These are phyloP conservation scores for Pythium phragmitis DNA, from an alignment of 352 stramenopile genomes.

Conservation along the genomic window DNA sequence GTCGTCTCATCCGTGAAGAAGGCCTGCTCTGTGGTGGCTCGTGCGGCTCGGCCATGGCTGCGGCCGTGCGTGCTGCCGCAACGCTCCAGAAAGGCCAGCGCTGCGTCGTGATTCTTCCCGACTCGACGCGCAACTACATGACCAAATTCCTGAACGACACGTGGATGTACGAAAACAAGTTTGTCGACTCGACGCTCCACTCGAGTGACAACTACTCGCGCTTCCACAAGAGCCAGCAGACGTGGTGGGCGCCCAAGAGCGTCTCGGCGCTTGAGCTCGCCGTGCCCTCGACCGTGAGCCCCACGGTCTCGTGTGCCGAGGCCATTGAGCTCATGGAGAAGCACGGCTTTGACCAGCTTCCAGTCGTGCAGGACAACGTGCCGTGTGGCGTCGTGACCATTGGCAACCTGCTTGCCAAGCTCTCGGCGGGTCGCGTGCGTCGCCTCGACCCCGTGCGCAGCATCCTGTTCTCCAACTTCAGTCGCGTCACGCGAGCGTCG, in stretches of 20 bases:
- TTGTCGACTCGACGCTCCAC: constrained; percentile 65
- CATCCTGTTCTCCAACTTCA: constrained; percentile 95
- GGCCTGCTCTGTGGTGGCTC: constrained; percentile 94
- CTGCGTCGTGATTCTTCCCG: constrained; percentile 94
- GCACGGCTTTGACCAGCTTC: constrained; percentile 86
- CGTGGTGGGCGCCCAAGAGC: constrained; percentile 92
- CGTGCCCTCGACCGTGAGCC: constrained; percentile 86
- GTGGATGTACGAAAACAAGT: constrained; percentile 91
- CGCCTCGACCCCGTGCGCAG: constrained; percentile 79
- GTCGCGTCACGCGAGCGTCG: constrained; percentile 85
- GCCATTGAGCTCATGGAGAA: constrained; percentile 92
- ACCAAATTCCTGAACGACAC: constrained; percentile 96
- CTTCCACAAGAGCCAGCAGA: constrained; percentile 65
- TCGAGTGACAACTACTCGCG: constrained; percentile 68
- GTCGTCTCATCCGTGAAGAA: constrained; percentile 94
- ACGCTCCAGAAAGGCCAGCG: constrained; percentile 86
- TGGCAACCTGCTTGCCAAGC: constrained; percentile 91
- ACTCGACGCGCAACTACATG: constrained; percentile 98
- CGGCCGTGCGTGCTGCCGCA: constrained; percentile 83
- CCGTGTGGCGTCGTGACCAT: constrained; percentile 94
- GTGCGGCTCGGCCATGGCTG: constrained; percentile 87
- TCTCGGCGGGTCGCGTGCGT: constrained; percentile 85
- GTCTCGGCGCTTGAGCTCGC: constrained; percentile 74
- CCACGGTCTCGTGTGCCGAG: constrained; percentile 85
- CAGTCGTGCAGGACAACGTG: constrained; percentile 68